phyloP scores from a whole-genome alignment of 164 flowering plant species.

The Buxus sempervirens region DNA sequence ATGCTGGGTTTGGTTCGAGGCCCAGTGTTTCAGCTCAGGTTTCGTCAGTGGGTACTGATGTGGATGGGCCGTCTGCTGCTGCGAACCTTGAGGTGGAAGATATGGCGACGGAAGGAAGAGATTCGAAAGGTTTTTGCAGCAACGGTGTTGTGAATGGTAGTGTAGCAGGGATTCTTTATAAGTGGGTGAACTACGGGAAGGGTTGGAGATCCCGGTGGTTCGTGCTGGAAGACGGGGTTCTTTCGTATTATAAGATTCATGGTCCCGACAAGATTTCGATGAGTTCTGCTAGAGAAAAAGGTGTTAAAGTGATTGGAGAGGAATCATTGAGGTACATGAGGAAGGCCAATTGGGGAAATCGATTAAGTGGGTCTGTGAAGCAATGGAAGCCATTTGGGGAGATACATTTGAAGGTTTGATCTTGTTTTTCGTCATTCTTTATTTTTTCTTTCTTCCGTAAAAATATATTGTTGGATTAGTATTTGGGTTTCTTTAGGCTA shows the following conservation, averaged over 20 bases:
- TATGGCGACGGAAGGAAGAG: conserved; percentile 25
- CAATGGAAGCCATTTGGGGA: conserved; percentile 89
- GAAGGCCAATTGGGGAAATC: conserved; percentile 28
- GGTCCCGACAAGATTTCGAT: conserved; percentile 82
- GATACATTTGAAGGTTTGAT: conserved; percentile 83
- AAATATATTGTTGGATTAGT: background rate
- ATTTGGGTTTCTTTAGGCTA: background rate
- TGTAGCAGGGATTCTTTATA: conserved; percentile 73
- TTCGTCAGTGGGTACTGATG: conserved; percentile 37
- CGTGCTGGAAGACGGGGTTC: conserved; percentile 79
- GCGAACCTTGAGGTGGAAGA: conserved; percentile 25
- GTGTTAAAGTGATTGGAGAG: conserved; percentile 69
- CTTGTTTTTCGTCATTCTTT: conserved; percentile 2
- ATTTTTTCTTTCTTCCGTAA: too few species aligned
- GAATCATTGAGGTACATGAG: conserved; percentile 64
- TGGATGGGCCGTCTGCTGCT: conserved; percentile 12
- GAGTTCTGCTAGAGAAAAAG: conserved; percentile 48
- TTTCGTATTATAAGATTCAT: conserved; percentile 89
- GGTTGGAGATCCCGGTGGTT: conserved; percentile 88
- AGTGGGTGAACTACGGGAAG: conserved; percentile 97
- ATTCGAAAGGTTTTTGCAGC: conserved; percentile 24
- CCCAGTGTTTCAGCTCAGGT: conserved; percentile 45
- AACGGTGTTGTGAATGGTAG: conserved; percentile 31
- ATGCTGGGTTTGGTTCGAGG: conserved; percentile 32
- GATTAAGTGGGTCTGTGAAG: conserved; percentile 25